Conservation (phyloP, 23 red algal species). For the Gracilariopsis chorda region DNA sequence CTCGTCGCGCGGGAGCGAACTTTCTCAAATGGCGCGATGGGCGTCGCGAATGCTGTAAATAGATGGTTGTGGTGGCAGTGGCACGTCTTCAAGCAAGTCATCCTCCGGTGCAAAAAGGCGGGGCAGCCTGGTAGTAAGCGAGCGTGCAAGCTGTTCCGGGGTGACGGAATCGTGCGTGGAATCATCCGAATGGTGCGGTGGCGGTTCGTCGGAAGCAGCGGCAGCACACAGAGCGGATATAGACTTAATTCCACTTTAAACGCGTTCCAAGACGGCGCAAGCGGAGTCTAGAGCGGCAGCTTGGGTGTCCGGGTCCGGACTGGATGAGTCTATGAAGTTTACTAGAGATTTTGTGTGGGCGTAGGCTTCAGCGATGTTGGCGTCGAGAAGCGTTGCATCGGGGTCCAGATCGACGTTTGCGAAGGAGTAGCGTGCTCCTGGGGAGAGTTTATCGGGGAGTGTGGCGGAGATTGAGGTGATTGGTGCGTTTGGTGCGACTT, state of each 20-base stretch:
- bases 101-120: conserved; percentile 19
- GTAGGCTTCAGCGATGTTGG: conserved; percentile 66
- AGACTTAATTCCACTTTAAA: conserved; percentile 41
- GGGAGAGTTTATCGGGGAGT: neutral
- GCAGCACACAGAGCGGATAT: conserved; percentile 59
- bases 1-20: neutral
- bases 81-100: neutral
- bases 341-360: conserved; percentile 63
- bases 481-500: conserved; percentile 37
- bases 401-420: conserved; percentile 56
- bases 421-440: conserved; percentile 41
- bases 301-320: conserved; percentile 12
- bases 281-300: conserved; percentile 62
- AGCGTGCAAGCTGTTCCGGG: neutral
- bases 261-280: conserved; percentile 53
- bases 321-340: conserved; percentile 13
- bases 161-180: neutral
- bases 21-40: neutral
- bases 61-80: conserved; percentile 24
- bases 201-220: neutral
- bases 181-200: neutral
- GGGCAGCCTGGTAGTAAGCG: conserved; percentile 25
- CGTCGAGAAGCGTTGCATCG: conserved; percentile 31
- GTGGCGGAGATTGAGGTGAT: conserved; percentile 17
- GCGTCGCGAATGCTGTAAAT: conserved; percentile 47